These are phyloP conservation scores for Colletotrichum chlorophyti DNA, from an alignment of 2,329 filamentous ascomycete genomes.

Conservation along the genomic window DNA sequence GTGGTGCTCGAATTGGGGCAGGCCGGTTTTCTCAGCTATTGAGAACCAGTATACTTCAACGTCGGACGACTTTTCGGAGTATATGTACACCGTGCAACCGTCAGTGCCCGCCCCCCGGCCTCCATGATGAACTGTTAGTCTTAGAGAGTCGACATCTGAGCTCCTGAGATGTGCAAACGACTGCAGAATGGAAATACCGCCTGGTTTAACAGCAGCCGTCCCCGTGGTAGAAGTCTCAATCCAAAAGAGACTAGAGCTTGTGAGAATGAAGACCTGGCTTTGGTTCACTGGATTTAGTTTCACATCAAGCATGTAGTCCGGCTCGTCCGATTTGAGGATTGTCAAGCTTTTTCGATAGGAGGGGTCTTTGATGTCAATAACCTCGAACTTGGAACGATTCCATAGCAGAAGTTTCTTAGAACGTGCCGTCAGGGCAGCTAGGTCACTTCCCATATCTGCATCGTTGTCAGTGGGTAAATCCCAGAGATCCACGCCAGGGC, in stretches of 20 bases:
- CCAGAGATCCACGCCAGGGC: conserved; percentile 32
- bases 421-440: conserved; percentile 17
- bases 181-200: conserved; percentile 40
- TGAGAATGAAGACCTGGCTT: conserved; percentile 65
- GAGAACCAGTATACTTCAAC: conserved; percentile 45
- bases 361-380: conserved; percentile 44
- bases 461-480: conserved; percentile 29
- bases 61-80: conserved; percentile 39
- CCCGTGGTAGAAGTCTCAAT: conserved; percentile 45
- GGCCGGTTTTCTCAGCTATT: conserved; percentile 29
- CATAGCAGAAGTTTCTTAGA: conserved; percentile 40
- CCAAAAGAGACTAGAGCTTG: conserved; percentile 57
- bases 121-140: conserved; percentile 43
- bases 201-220: conserved; percentile 24
- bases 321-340: conserved; percentile 33
- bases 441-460: conserved; percentile 6
- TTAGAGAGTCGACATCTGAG: conserved; percentile 44
- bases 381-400: conserved; percentile 42
- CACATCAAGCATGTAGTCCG: conserved; percentile 61
- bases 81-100: conserved; percentile 40
- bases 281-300: conserved; percentile 52
- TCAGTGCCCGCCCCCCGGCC: conserved; percentile 15
- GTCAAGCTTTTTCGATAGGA: conserved; percentile 32
- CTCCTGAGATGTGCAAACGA: conserved; percentile 54
- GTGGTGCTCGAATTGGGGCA: conserved; percentile 47